A percentile compares a stretch with the other conserved stretches of the same genome.
These are phyloP conservation scores for Syzygium malaccense DNA, from an alignment of 441 rosid species.

Conservation along the genomic window DNA sequence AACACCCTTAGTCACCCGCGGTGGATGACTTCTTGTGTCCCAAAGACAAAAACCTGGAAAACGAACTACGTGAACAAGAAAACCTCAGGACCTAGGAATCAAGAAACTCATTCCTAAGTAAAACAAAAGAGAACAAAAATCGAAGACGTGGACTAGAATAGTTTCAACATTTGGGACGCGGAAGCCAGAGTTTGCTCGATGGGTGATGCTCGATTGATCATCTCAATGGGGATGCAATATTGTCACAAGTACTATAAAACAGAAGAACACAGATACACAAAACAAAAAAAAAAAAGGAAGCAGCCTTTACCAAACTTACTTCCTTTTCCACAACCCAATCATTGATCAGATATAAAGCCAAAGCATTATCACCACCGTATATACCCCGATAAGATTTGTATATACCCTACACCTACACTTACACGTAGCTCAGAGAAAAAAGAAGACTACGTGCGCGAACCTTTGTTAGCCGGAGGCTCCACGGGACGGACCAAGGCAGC, in stretches of 20 bases:
- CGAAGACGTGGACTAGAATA: not conserved
- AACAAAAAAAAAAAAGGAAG: not conserved
- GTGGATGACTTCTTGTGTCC: not conserved
- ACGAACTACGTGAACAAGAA: not conserved
- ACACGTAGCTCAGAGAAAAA: not conserved
- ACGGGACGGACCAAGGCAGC: conserved; percentile 40
- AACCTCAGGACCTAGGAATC: not conserved
- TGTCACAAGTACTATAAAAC: not conserved
- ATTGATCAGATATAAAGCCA: not conserved
- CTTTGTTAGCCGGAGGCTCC: conserved; percentile 38
- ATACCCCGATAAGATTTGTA: not conserved
- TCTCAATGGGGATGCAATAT: not conserved
- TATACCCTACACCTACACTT: not conserved
- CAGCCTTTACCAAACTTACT: not conserved
- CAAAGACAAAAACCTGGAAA: not conserved
- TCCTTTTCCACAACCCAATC: not conserved
- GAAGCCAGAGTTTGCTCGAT: not conserved
- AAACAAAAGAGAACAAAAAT: not conserved
- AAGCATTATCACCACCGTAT: not conserved
- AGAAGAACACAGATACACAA: not conserved
- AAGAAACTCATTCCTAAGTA: not conserved
- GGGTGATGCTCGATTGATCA: not conserved
- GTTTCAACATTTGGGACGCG: not conserved
- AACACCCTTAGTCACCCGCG: not conserved
- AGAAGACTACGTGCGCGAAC: conserved; percentile 4